Evolutionary conservation across 306 rosid genomes (phyloP).

Genomic region (Vigna radiata): DNA sequence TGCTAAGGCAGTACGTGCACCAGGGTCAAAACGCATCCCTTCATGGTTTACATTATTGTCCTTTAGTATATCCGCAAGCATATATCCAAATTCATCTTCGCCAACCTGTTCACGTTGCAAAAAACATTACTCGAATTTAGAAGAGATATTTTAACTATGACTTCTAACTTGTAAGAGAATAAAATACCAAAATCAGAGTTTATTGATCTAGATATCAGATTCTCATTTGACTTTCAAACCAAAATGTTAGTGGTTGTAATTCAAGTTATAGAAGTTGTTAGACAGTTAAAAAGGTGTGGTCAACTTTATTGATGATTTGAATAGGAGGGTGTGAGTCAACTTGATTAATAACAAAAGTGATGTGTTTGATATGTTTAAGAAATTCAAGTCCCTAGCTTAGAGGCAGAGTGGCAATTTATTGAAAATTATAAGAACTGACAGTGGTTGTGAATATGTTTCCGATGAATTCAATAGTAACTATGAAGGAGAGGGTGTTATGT

Average conservation of each 20-base stretch:
- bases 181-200: conserved; percentile 9
- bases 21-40: conserved; percentile 92
- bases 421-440: no score
- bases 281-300: no score
- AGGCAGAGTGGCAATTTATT: no score
- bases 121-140: conserved; percentile 20
- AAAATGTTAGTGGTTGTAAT: not conserved
- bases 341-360: no score
- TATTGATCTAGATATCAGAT: conserved; percentile 1
- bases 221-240: conserved; percentile 15
- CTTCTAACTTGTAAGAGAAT: conserved; percentile 18
- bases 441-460: no score
- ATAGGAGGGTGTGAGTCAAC: no score
- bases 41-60: conserved; percentile 82
- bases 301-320: no score
- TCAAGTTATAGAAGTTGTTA: no score
- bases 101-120: conserved; percentile 72
- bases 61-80: conserved; percentile 89
- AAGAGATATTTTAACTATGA: conserved; percentile 30
- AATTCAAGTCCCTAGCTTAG: no score
- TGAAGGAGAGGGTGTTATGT: no score
- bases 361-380: no score
- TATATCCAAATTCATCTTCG: conserved; percentile 97
- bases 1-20: conserved; percentile 96
- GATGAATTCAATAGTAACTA: no score